Evolutionary conservation across 495 filamentous ascomycete species (phyloP).

Genomic region (Lindgomyces ingoldianus): DNA sequence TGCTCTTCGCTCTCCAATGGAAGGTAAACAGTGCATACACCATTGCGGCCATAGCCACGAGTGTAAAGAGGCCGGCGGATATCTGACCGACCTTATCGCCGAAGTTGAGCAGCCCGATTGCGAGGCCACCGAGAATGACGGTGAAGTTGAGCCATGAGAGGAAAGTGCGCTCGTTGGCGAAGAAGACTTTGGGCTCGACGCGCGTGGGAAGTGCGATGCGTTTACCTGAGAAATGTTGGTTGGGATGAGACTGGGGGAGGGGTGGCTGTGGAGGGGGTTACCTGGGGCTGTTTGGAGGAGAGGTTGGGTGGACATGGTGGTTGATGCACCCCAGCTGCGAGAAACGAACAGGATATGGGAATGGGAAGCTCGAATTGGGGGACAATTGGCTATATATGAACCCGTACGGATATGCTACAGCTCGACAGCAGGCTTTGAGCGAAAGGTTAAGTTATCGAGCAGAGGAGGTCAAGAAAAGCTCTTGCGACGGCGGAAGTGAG

Average conservation of each 20-base stretch:
- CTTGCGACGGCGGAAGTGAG: too few relatives aligned
- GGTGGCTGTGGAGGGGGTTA: slow-evolving; percentile 45
- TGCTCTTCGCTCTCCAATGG: slow-evolving; percentile 94
- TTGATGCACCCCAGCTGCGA: neutral
- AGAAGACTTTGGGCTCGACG: slow-evolving; percentile 99
- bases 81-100: slow-evolving; percentile 91
- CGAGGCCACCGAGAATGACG: slow-evolving; percentile 93
- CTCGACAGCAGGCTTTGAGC: too few relatives aligned
- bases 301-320: slow-evolving; percentile 82
- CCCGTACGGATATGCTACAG: neutral
- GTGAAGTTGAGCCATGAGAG: slow-evolving; percentile 99
- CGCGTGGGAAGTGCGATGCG: slow-evolving; percentile 97
- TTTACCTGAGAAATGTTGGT: slow-evolving; percentile 65
- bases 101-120: slow-evolving; percentile 96
- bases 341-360: neutral
- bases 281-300: slow-evolving; percentile 87
- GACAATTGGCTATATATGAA: neutral
- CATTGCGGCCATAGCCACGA: slow-evolving; percentile 94
- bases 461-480: too few relatives aligned
- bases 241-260: slow-evolving; percentile 17
- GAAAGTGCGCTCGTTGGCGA: slow-evolving; percentile 99
- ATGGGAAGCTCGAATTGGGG: neutral
- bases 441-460: too few relatives aligned
- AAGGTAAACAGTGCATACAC: slow-evolving; percentile 92
- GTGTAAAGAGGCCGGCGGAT: slow-evolving; percentile 86